Percentiles rank a stretch among this genome's conserved stretches.
Conservation (phyloP, 768 basidiomycete species). For the Tricholoma bakamatsutake region DNA sequence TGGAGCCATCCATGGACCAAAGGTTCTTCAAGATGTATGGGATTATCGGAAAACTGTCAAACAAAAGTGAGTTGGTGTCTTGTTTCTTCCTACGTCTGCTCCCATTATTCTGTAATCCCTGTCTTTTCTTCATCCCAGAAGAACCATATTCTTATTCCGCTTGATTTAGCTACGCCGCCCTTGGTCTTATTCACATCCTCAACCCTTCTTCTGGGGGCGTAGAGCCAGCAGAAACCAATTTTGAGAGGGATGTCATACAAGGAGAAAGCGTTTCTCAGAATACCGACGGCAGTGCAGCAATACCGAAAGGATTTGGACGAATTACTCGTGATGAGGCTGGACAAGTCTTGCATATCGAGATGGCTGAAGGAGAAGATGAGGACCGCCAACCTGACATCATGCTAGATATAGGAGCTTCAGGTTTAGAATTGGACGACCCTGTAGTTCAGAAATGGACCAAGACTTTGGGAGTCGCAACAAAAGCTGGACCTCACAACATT, state of each 20-base stretch:
- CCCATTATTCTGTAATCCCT: background rate
- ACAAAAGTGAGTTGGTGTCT: slow-evolving; percentile 70
- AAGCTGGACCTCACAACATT: slow-evolving; percentile 21
- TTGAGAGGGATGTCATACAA: slow-evolving; percentile 5
- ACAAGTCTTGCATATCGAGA: slow-evolving; percentile 63
- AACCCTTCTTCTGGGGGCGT: slow-evolving; percentile 68
- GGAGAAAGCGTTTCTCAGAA: slow-evolving; percentile 13
- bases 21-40: slow-evolving; percentile 80
- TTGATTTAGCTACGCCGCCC: slow-evolving; percentile 58
- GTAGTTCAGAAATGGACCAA: slow-evolving; percentile 35
- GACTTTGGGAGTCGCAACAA: slow-evolving; percentile 23
- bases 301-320: slow-evolving; percentile 68
- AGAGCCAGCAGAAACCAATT: slow-evolving; percentile 34
- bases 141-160: background rate
- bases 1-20: slow-evolving; percentile 74
- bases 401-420: slow-evolving; percentile 39
- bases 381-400: slow-evolving; percentile 12
- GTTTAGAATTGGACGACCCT: slow-evolving; percentile 26
- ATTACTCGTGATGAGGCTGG: slow-evolving; percentile 80
- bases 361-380: slow-evolving; percentile 51
- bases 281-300: slow-evolving; percentile 14
- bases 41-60: slow-evolving; percentile 80
- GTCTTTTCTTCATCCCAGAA: background rate
- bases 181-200: slow-evolving; percentile 67
- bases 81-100: background rate